phyloP scores from a whole-genome alignment of 163 green algal genomes.

The Chlorella variabilis region DNA sequence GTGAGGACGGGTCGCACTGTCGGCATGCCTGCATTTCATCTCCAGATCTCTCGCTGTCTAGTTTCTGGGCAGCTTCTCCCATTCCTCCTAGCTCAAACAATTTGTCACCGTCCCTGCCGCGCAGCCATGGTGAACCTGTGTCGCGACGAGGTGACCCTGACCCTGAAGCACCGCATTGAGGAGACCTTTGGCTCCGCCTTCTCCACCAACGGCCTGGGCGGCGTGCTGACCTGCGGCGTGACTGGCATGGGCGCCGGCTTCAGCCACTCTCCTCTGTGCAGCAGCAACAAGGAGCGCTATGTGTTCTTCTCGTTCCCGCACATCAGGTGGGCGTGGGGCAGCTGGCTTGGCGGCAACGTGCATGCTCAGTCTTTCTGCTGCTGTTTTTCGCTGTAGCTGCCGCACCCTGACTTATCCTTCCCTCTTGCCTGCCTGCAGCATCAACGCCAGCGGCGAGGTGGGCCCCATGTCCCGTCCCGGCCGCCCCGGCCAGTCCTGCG shows the following conservation, averaged over 20 bases:
- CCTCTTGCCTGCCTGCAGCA: conserved; percentile 92
- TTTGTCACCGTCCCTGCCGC: background rate
- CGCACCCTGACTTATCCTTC: too few species aligned
- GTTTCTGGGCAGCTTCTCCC: too few species aligned
- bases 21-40: too few species aligned
- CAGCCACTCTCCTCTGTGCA: conserved; percentile 31
- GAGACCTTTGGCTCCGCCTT: conserved; percentile 85
- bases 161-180: conserved; percentile 90
- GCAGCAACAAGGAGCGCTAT: conserved; percentile 75
- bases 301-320: conserved; percentile 96
- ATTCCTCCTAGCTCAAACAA: too few species aligned
- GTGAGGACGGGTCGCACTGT: too few species aligned
- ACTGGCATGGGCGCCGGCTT: conserved; percentile 82
- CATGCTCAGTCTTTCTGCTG: too few species aligned
- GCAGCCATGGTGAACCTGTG: conserved; percentile 89
- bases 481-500: conserved; percentile 66
- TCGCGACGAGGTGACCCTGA: conserved; percentile 84
- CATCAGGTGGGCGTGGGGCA: conserved; percentile 76
- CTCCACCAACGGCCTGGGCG: conserved; percentile 89
- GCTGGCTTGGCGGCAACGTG: too few species aligned
- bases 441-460: conserved; percentile 73
- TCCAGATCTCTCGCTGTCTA: too few species aligned
- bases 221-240: conserved; percentile 82
- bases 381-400: too few species aligned
- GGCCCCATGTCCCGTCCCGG: conserved; percentile 78